Conservation (phyloP, 768 basidiomycete genomes). For the Mycena olivaceomarginata region DNA sequence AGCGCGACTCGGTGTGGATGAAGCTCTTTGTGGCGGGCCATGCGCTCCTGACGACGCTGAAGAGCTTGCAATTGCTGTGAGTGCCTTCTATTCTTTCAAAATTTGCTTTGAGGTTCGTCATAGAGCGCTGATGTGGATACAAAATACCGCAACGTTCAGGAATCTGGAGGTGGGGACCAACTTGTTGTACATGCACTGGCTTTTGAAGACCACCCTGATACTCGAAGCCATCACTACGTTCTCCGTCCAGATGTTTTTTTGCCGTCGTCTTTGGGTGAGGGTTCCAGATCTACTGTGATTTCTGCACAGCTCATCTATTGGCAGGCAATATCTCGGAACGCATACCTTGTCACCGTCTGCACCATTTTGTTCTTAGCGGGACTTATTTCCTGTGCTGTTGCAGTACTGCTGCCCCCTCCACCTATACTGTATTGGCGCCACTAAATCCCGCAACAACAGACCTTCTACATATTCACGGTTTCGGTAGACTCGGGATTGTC, state of each 20-base stretch:
- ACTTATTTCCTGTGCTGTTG: background rate
- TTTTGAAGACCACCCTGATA: background rate
- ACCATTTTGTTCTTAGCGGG: background rate
- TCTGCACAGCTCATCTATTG: background rate
- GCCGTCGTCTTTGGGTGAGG: background rate
- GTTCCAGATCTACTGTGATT: background rate
- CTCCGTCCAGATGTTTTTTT: background rate
- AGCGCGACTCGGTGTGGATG: background rate
- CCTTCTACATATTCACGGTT: background rate
- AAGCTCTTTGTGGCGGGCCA: slow-evolving; percentile 1
- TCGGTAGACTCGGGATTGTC: background rate
- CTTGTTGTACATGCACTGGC: background rate
- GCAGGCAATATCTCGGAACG: background rate
- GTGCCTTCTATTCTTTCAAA: background rate
- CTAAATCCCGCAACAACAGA: background rate
- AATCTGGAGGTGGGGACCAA: background rate
- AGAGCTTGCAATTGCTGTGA: too few species aligned
- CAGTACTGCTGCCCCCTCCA: background rate
- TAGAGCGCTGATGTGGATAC: slow-evolving; percentile 4
- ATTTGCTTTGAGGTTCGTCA: background rate
- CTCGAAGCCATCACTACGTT: too few species aligned
- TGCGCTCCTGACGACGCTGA: background rate
- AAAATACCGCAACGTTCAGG: background rate
- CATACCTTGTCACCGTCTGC: background rate
- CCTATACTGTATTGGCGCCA: background rate